Base-by-base conservation (phyloP, 768 basidiomycete genomes). In the Gloeostereum incarnatum region DNA sequence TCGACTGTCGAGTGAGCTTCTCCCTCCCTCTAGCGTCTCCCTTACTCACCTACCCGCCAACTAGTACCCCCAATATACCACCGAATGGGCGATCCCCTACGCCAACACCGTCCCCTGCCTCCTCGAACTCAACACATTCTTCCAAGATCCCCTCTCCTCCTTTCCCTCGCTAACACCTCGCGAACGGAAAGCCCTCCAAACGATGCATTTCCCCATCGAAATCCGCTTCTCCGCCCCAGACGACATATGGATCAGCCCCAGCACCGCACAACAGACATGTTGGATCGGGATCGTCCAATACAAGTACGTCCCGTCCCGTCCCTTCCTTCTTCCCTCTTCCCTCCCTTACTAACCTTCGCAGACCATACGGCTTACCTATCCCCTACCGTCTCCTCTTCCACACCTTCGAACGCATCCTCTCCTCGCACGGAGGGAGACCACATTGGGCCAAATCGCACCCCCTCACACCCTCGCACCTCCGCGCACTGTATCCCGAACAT, bases 281-380 rank as follows among this genome's bases (percentile, higher is more conserved):
- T 99, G 92, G 86, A 88, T 99, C 43, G 96, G 96, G n/a, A 78
- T 98, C 37, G 76, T 96, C n/a, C 89, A 93, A 53, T 99, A 81
- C 66, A 90, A 89, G 94, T 97, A 41, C 51, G 86, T 61, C 31
- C 27, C 31, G 13, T 40, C 31, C 39, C 36, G 29, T 38, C 37
- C 17, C 5, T 17, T 13, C 22, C 24, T 30, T 22, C 25, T 24
- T 43, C 20, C 25, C 21, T 38, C 32, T 32, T 47, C 30, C 6
- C 35, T n/a, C n/a, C n/a, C n/a, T n/a, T n/a, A n/a, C n/a, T n/a
- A n/a, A n/a, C n/a, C n/a, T 35, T 32, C 17, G n/a, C 44, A 94
- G 92, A 51, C 91, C 92, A 3, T 97, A 92, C 53, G 83, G 83
- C 5, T 68, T 81, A 43, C 75, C 78, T 34, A 79, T 90, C 6